Evolutionary conservation across 2,329 filamentous ascomycete genomes (phyloP).

Genomic region (Acarospora socialis): DNA sequence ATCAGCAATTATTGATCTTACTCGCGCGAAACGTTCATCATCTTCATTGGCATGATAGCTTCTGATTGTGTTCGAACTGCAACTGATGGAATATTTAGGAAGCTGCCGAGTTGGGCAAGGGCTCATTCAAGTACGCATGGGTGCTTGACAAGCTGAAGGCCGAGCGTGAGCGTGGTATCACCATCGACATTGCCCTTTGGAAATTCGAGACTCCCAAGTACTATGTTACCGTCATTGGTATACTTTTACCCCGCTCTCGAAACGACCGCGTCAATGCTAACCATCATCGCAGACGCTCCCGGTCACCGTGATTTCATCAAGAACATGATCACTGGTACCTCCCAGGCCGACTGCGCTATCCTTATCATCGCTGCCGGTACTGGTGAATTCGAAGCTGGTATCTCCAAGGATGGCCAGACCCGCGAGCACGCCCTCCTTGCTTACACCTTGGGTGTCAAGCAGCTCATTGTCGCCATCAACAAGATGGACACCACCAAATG

Average conservation of each 20-base stretch:
- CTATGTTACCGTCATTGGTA: constrained; percentile 95
- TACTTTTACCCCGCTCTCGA: neutral
- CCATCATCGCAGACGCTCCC: constrained; percentile 56
- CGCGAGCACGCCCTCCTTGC: constrained; percentile 99
- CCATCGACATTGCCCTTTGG: constrained; percentile 99
- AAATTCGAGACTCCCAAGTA: constrained; percentile 99
- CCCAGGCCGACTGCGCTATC: constrained; percentile 98
- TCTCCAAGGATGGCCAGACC: constrained; percentile 99
- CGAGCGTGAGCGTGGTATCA: constrained; percentile 99
- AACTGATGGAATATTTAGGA: too few species aligned
- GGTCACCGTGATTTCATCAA: constrained; percentile 99
- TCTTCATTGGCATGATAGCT: too few species aligned
- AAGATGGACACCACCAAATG: constrained; percentile 99
- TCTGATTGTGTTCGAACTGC: too few species aligned
- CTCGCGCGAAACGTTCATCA: too few species aligned
- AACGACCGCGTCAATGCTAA: constrained; percentile 11
- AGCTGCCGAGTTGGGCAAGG: constrained; percentile 98
- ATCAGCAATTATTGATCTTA: too few species aligned
- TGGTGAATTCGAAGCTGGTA: constrained; percentile 99
- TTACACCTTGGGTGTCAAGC: constrained; percentile 99
- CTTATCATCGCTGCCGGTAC: constrained; percentile 99
- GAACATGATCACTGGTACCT: constrained; percentile 99
- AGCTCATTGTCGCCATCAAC: constrained; percentile 99
- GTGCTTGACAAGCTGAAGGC: constrained; percentile 99
- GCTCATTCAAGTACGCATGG: constrained; percentile 99